A percentile compares a stretch with the other conserved stretches of the same genome.
Conservation (phyloP, 306 rosid genomes). For the Castanopsis chinensis region DNA sequence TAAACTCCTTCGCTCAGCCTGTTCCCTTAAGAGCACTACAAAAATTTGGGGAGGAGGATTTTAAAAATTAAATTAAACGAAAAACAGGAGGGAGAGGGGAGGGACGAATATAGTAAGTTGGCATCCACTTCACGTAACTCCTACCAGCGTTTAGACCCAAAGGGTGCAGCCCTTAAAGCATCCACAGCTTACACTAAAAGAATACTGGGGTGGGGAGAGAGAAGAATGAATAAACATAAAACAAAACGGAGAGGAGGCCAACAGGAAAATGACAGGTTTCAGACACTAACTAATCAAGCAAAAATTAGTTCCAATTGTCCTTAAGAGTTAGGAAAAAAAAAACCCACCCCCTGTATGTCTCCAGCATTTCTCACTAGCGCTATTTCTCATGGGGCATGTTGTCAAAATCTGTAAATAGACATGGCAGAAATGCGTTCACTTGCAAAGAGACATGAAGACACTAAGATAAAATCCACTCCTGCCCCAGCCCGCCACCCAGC, state of each 20-base stretch:
- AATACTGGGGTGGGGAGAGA: not conserved
- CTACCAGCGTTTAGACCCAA: constrained; percentile 35
- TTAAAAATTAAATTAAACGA: not conserved
- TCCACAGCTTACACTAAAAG: constrained; percentile 53
- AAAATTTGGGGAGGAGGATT: not conserved
- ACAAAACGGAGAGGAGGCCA: not conserved
- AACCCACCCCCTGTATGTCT: not conserved
- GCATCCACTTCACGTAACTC: constrained; percentile 31
- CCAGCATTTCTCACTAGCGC: constrained; percentile 5
- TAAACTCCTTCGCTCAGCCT: not conserved
- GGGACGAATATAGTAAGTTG: not conserved
- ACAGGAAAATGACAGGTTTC: constrained; percentile 1
- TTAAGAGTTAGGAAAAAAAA: not conserved
- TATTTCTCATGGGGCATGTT: not conserved
- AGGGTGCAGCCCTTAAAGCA: constrained; percentile 48
- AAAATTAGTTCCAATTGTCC: not conserved
- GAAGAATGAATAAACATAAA: not conserved
- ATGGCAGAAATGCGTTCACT: not conserved
- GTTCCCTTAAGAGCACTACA: not conserved
- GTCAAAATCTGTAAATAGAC: not conserved
- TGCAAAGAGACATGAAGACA: not conserved
- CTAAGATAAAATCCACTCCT: constrained; percentile 1
- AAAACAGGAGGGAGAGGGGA: not conserved
- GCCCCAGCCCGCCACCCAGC: not conserved
- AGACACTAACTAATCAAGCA: constrained; percentile 2